Evolutionary conservation across 441 rosid species (phyloP), one percentile per base, ranked within the genome.

Genomic region (Pelargonium australe): DNA sequence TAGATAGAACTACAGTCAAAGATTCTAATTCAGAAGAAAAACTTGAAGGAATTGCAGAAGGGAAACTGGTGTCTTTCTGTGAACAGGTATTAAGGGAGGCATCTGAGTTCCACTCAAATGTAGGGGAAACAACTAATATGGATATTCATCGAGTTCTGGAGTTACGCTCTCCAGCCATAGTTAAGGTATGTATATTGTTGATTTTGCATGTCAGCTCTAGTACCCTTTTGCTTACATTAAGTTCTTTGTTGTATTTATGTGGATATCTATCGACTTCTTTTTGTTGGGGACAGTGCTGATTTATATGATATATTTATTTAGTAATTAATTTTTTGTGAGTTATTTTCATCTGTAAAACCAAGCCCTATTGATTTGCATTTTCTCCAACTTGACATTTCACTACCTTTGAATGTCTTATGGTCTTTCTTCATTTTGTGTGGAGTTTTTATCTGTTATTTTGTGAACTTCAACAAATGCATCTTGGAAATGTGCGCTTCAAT

Each of bases 131-230:
- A 64, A 80, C 94, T 67, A 89, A 90, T 75, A 85, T 90, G 97
- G 89, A 91, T 78, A 78, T 92, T 72, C 98, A 95, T 77, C 88
- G 88, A 62, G 96, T 91, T 76, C 77, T 92, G 64, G 98, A 92
- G 81, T 83, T 95, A 67, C 94, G 99, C 47, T 89, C 99, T 53
- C 99, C 98, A 0, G 74, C 92, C 70, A 91, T 95, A 77, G 94
- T 95, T 61, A 88, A 88, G 99, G 99, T 95, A 84, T 72, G 61
- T 2, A 44, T 34, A 45, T 65, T 12, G 51, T 65, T 43, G 28
- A 67, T 64, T 7, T 44, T n/a, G 53, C 16, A 3, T 13, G 53
- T 20, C 17, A 10, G 55, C 64, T 20, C 41, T 28, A 53, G 8
- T 58, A 20, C 28, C 41, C 23, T 23, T 40, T 43, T 55, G 5